phyloP scores from a whole-genome alignment of 441 rosid genomes.

The Pelargonium fulgidum region DNA sequence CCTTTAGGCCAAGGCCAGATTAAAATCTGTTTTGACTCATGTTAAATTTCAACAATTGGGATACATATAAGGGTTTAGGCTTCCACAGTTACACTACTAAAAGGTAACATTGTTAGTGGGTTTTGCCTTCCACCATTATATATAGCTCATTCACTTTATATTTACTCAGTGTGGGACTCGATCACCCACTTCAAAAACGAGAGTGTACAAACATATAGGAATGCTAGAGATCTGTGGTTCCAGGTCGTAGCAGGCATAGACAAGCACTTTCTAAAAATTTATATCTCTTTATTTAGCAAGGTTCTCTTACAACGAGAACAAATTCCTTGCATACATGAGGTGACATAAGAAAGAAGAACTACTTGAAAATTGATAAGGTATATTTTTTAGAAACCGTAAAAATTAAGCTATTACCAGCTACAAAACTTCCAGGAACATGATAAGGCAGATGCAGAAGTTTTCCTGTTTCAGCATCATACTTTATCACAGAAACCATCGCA shows the following conservation, averaged over 20 bases:
- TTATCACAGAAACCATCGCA: constrained; percentile 48
- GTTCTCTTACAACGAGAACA: neutral
- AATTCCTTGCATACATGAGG: neutral
- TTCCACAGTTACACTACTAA: too few relatives aligned
- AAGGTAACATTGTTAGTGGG: too few relatives aligned
- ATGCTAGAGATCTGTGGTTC: neutral
- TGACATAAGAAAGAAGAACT: neutral
- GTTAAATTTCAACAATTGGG: too few relatives aligned
- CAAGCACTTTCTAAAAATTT: neutral
- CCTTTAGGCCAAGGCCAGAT: too few relatives aligned
- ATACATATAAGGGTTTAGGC: too few relatives aligned
- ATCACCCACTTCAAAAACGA: neutral
- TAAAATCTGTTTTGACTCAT: too few relatives aligned
- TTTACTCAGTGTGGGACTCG: neutral
- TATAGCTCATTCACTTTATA: too few relatives aligned
- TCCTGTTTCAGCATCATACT: constrained; percentile 41
- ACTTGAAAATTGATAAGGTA: neutral
- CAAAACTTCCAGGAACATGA: constrained; percentile 50
- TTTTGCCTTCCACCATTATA: too few relatives aligned
- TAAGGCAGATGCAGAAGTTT: constrained; percentile 41
- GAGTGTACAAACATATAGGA: neutral
- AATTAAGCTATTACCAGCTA: constrained; percentile 41
- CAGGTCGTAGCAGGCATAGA: constrained; percentile 3
- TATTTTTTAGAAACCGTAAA: neutral
- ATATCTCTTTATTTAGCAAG: neutral